phyloP scores from a whole-genome alignment of 495 filamentous ascomycete species.

The Cercophora newfieldiana region DNA sequence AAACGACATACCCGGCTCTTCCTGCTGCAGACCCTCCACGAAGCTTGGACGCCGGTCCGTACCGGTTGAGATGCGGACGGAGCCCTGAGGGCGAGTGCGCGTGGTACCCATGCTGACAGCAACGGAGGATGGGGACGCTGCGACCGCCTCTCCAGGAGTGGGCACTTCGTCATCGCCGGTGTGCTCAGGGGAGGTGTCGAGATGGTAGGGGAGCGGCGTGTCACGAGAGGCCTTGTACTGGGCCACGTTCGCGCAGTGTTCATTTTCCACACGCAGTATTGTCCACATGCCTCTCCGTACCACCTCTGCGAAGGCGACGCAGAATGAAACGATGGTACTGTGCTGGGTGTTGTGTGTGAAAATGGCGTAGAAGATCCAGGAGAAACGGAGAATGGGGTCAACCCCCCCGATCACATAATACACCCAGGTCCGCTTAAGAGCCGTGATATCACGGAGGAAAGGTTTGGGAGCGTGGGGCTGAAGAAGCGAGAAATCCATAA shows the following conservation, averaged over 20 bases:
- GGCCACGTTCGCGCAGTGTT: conserved; percentile 86
- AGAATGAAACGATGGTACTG: conserved; percentile 72
- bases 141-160: not conserved
- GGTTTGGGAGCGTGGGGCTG: conserved; percentile 68
- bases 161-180: conserved; percentile 19
- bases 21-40: not conserved
- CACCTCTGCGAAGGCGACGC: conserved; percentile 74
- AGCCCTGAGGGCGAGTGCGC: conserved; percentile 3
- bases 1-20: conserved; percentile 33
- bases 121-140: not conserved
- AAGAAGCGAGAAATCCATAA: conserved; percentile 90
- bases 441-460: conserved; percentile 77
- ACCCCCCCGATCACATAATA: conserved; percentile 85
- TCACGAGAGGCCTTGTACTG: conserved; percentile 82
- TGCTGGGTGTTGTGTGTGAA: conserved; percentile 77
- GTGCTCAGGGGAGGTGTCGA: conserved; percentile 45
- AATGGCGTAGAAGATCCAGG: conserved; percentile 94
- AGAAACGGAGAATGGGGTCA: conserved; percentile 88
- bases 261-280: conserved; percentile 93
- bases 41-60: not conserved
- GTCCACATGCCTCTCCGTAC: conserved; percentile 83
- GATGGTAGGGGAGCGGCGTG: conserved; percentile 73
- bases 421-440: conserved; percentile 70
- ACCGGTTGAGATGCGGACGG: not conserved
- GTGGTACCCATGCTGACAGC: not conserved